A percentile compares a stretch with the other conserved stretches of the same genome.
These are phyloP conservation scores for Entoloma clypeatum DNA, from an alignment of 1,284 basidiomycete genomes.

Conservation along the genomic window DNA sequence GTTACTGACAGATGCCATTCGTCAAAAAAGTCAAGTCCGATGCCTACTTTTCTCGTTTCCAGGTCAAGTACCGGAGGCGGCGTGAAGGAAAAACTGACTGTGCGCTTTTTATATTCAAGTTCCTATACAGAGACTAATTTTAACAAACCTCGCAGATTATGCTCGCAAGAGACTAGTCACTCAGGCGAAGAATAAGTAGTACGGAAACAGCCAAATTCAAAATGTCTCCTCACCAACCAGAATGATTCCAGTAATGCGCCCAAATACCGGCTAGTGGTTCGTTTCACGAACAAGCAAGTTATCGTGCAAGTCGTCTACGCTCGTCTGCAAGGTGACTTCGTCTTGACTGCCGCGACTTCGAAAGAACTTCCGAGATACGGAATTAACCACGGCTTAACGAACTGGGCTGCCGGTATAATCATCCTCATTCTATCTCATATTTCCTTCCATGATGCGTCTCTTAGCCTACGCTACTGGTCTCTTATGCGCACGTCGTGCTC, in stretches of 20 bases:
- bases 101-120: conserved; percentile 34
- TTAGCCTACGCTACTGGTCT: conserved; percentile 97
- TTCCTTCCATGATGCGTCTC: conserved; percentile 6
- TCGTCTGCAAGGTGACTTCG: conserved; percentile 95
- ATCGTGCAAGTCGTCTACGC: conserved; percentile 95
- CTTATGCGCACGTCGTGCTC: conserved; percentile 90
- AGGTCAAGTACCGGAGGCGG: conserved; percentile 93
- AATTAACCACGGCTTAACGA: conserved; percentile 97
- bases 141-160: conserved; percentile 61
- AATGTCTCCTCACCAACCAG: conserved; percentile 9
- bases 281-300: conserved; percentile 93
- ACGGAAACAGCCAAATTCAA: conserved; percentile 22
- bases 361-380: conserved; percentile 94
- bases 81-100: conserved; percentile 99
- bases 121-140: neutral
- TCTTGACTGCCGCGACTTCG: conserved; percentile 85
- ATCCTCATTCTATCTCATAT: conserved; percentile 1
- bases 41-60: conserved; percentile 97
- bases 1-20: conserved; percentile 74
- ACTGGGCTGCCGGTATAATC: conserved; percentile 88
- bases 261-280: conserved; percentile 98
- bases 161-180: conserved; percentile 94
- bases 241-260: conserved; percentile 71
- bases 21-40: conserved; percentile 85
- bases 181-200: conserved; percentile 99